Evolutionary conservation across 2,329 filamentous ascomycete genomes (phyloP), one percentile per base, ranked within the genome.

Genomic region (Trichoderma sp.): DNA sequence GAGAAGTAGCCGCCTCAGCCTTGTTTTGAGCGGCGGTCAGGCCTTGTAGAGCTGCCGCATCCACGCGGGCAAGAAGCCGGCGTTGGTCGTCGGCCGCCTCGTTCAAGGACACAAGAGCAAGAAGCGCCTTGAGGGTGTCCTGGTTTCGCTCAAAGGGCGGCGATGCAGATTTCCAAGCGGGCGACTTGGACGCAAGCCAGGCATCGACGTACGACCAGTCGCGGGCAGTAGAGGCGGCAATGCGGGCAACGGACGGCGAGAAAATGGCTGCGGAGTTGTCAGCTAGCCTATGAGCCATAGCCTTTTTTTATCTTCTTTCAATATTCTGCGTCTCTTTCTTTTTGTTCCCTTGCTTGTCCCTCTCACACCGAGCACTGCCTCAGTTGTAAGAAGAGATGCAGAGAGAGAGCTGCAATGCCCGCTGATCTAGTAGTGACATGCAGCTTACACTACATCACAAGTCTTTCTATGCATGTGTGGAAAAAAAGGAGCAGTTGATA

Each of bases 171-270:
- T 63, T 78, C 57, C 86, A 87, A 35, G 87, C 86, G 56, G 85
- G 84, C 73, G 92, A 92, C 76, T 92, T 92, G 70, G 87, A 85
- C 57, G 85, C 84, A 13, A 97, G 88, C 94, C 95, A 98, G 74
- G 84, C 84, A 80, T 96, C 93, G 73, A 97, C 87, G 73, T 92
- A 93, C 68, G 89, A 90, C 95, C 95, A 98, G 80, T 97, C 94
- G 77, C 95, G 94, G 58, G 93, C 92, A 72, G 92, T 89, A 14
- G 92, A 91, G 71, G 92, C 91, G 73, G 93, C 92, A 71, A 92
- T 90, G 70, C 93, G 91, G 64, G 89, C 88, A 37, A 89, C 82
- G 0, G 88, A 89, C 14, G 89, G 89, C 4, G 89, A 91, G 80
- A 91, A 91, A 68, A 91, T 89, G 71, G 88, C 87, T 14, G 85